These are phyloP conservation scores for Diaporthe citri DNA, from an alignment of 2,329 filamentous ascomycete species.

Conservation along the genomic window DNA sequence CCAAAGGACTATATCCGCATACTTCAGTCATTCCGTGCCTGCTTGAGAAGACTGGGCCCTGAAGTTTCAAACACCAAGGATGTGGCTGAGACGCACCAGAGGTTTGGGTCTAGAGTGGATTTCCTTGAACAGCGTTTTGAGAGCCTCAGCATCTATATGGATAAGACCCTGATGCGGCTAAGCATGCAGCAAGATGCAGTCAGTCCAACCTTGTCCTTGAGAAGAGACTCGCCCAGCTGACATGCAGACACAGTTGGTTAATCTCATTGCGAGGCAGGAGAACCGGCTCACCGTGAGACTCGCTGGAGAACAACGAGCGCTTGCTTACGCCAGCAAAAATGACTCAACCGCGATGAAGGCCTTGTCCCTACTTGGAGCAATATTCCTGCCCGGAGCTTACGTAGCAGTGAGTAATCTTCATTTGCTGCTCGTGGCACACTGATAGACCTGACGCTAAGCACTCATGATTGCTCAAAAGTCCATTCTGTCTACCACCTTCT, in stretches of 20 bases:
- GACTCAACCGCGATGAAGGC: conserved; percentile 1
- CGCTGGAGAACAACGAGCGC: background rate
- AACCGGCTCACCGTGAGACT: background rate
- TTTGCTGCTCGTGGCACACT: background rate
- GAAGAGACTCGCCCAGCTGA: background rate
- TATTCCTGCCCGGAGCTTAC: background rate
- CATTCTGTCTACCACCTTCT: background rate
- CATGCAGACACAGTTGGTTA: background rate
- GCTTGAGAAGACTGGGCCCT: background rate
- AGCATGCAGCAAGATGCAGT: background rate
- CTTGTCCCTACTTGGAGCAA: background rate
- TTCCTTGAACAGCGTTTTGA: background rate
- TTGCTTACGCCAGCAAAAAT: background rate
- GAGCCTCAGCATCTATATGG: background rate
- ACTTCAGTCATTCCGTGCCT: background rate
- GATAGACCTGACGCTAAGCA: background rate
- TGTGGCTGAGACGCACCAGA: background rate
- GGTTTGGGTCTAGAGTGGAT: background rate
- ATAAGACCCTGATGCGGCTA: background rate
- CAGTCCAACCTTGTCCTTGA: background rate
- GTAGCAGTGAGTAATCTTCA: background rate
- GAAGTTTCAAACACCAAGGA: background rate
- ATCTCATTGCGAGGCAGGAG: background rate
- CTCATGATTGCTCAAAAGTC: background rate
- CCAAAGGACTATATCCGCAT: background rate